phyloP scores from a whole-genome alignment of 2,329 filamentous ascomycete genomes.

The Ophiostoma perfectum region DNA sequence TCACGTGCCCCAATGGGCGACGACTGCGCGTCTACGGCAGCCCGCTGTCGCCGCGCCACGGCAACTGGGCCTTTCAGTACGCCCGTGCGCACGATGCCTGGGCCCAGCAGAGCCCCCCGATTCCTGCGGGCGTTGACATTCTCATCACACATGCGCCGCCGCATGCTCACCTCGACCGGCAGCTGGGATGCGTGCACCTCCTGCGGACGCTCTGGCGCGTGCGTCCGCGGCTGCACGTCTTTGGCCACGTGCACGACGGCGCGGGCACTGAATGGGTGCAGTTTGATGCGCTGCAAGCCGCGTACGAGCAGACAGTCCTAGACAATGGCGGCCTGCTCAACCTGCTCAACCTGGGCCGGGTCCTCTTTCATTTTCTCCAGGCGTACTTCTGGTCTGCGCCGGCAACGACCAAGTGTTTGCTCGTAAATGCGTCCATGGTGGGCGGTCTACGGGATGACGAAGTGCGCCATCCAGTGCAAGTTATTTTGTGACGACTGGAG shows the following conservation, averaged over 20 bases:
- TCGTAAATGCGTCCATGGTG: neutral
- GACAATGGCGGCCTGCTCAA: neutral
- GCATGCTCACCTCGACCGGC: neutral
- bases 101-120: neutral
- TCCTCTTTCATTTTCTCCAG: neutral
- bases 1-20: neutral
- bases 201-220: slow-evolving; percentile 31
- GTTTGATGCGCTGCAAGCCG: slow-evolving; percentile 22
- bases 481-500: neutral
- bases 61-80: neutral
- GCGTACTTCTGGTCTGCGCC: neutral
- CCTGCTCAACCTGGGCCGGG: neutral
- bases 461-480: neutral
- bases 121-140: neutral
- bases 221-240: slow-evolving; percentile 34
- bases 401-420: neutral
- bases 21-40: neutral
- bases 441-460: neutral
- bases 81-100: neutral
- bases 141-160: neutral
- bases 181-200: neutral
- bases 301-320: slow-evolving; percentile 17
- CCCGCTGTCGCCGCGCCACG: neutral
- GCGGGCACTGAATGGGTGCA: slow-evolving; percentile 21
- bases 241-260: slow-evolving; percentile 36